Evolutionary conservation across 352 stramenopile species (phyloP).

Genomic region (Globisporangium iwayamae): DNA sequence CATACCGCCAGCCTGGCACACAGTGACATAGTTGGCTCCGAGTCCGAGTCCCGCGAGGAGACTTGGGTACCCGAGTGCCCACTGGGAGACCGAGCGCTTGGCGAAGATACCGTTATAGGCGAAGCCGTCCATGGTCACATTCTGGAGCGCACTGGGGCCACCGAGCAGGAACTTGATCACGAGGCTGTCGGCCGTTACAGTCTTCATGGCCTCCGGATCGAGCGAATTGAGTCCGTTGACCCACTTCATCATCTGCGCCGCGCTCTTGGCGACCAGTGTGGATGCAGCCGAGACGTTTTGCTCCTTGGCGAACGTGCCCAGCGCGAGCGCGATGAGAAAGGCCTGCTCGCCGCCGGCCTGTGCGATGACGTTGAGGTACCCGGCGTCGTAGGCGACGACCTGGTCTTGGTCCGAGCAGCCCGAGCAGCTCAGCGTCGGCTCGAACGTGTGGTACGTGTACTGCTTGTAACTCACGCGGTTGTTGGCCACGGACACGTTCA

Average conservation of each 20-base stretch:
- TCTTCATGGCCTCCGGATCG: constrained; percentile 60
- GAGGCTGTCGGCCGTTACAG: constrained; percentile 31
- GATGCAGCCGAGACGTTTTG: constrained; percentile 21
- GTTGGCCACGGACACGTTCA: constrained; percentile 54
- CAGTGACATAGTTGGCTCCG: constrained; percentile 47
- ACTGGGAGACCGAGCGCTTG: constrained; percentile 50
- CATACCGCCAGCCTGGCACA: constrained; percentile 32
- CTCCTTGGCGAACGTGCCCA: constrained; percentile 38
- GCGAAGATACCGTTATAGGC: constrained; percentile 76
- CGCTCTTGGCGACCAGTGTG: constrained; percentile 33
- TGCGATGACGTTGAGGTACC: constrained; percentile 69
- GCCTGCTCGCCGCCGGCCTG: constrained; percentile 55
- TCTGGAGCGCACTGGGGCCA: constrained; percentile 28
- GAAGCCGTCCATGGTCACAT: constrained; percentile 54
- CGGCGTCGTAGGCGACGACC: constrained; percentile 53
- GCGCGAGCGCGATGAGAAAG: constrained; percentile 41
- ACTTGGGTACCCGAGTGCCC: constrained; percentile 70
- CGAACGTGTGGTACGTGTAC: constrained; percentile 76
- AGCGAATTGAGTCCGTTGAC: constrained; percentile 79
- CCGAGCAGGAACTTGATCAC: constrained; percentile 39
- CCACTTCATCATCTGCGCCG: constrained; percentile 65
- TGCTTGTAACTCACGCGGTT: constrained; percentile 68
- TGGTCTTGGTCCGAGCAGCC: constrained; percentile 54
- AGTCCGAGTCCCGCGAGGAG: constrained; percentile 56
- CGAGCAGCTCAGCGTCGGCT: constrained; percentile 40